phyloP scores from a whole-genome alignment of 2,329 filamentous ascomycete species.

The Microsporum ferrugineum region DNA sequence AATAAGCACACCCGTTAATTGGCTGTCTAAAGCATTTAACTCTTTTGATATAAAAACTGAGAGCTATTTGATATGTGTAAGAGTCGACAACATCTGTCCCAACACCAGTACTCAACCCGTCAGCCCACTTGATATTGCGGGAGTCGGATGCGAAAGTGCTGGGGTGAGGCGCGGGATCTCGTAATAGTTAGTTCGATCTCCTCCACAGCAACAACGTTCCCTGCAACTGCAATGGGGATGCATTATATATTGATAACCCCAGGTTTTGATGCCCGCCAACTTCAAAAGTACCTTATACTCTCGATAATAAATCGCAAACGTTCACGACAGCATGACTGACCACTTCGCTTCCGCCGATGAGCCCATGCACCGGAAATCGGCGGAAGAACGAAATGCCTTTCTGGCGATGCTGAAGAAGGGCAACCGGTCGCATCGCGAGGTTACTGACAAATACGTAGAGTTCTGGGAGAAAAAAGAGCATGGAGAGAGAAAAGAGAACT shows the following conservation, averaged over 20 bases:
- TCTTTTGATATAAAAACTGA: neutral
- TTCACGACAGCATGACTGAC: neutral
- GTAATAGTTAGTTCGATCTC: neutral
- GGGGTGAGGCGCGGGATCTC: neutral
- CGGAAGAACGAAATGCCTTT: constrained; percentile 60
- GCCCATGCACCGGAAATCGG: constrained; percentile 62
- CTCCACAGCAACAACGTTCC: neutral
- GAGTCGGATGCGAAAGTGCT: neutral
- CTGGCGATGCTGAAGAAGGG: constrained; percentile 79
- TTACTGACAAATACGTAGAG: constrained; percentile 88
- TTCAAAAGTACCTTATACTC: neutral
- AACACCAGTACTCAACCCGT: neutral
- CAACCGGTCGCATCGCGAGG: constrained; percentile 61
- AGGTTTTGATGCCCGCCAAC: neutral
- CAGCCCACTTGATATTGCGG: neutral
- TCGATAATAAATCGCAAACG: neutral
- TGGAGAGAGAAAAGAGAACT: constrained; percentile 70
- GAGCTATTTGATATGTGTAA: no score
- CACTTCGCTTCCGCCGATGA: neutral
- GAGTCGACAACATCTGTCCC: no score
- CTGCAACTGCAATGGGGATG: neutral
- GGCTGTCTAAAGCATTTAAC: neutral
- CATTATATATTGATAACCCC: neutral
- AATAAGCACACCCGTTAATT: neutral
- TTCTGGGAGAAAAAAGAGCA: constrained; percentile 77